Conservation (phyloP, 345 rosid genomes). For the Pseudoturritis turrita region DNA sequence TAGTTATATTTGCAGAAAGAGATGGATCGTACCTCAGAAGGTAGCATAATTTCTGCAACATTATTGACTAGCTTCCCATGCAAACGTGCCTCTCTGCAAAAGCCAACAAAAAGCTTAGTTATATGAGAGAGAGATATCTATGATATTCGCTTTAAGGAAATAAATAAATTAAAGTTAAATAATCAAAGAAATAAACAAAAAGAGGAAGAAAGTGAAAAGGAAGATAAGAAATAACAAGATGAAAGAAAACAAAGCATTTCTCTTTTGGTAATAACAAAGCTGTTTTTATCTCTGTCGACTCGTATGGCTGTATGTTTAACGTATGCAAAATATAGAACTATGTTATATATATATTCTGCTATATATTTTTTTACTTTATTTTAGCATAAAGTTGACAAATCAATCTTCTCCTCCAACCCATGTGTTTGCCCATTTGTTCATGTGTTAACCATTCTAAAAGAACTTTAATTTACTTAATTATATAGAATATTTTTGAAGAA, state of each 20-base stretch:
- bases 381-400: slow-evolving; percentile 15
- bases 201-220: slow-evolving; percentile 33
- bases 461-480: neutral
- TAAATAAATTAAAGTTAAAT: neutral
- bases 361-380: neutral
- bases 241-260: slow-evolving; percentile 18
- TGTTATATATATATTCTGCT: neutral
- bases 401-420: slow-evolving; percentile 8
- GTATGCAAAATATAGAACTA: slow-evolving; percentile 6
- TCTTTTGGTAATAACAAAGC: slow-evolving; percentile 26
- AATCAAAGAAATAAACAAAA: slow-evolving; percentile 36
- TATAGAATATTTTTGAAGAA: neutral
- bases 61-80: slow-evolving; percentile 67
- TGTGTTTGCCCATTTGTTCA: slow-evolving; percentile 25
- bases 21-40: slow-evolving; percentile 66
- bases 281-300: slow-evolving; percentile 15
- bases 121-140: slow-evolving; percentile 41
- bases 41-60: slow-evolving; percentile 46
- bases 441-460: slow-evolving; percentile 9
- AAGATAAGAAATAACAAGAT: slow-evolving; percentile 30
- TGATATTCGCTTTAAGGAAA: slow-evolving; percentile 40
- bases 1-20: slow-evolving; percentile 23
- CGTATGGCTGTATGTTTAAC: slow-evolving; percentile 26
- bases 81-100: slow-evolving; percentile 92
- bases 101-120: slow-evolving; percentile 35